Conservation (phyloP, 371 early-diverging fungal genomes). For the Gilbertella persicaria region DNA sequence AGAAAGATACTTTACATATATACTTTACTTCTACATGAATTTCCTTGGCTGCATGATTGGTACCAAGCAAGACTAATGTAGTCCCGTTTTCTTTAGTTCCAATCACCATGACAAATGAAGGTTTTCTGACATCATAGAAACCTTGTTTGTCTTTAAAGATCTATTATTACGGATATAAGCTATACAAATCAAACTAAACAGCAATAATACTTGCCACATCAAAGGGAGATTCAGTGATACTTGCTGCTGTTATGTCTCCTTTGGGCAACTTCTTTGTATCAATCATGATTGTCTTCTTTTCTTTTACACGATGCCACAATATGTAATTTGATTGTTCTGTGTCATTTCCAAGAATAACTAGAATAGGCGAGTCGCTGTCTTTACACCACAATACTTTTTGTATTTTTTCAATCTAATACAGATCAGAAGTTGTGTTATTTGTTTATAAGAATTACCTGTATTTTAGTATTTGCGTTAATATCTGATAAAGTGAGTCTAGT, state of each 20-base stretch:
- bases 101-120: not conserved
- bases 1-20: not conserved
- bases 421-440: not conserved
- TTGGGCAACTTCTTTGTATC: not conserved
- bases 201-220: conserved; percentile 7
- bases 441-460: not conserved
- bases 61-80: not conserved
- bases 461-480: not conserved
- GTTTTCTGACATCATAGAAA: not conserved
- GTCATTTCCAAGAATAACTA: conserved; percentile 8
- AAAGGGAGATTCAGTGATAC: conserved; percentile 10
- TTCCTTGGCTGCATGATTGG: not conserved
- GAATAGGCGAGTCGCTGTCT: not conserved
- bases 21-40: not conserved
- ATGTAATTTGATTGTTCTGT: conserved; percentile 1
- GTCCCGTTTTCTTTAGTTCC: not conserved
- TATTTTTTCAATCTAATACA: not conserved
- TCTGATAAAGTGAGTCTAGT: not conserved
- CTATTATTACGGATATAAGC: not conserved
- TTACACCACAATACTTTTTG: not conserved
- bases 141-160: conserved; percentile 1
- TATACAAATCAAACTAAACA: not conserved
- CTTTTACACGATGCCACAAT: conserved; percentile 5
- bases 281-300: not conserved
- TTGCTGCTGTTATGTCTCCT: conserved; percentile 5